Conservation (phyloP, 805 yeast genomes). For the Saccharomycopsis fodiens region DNA sequence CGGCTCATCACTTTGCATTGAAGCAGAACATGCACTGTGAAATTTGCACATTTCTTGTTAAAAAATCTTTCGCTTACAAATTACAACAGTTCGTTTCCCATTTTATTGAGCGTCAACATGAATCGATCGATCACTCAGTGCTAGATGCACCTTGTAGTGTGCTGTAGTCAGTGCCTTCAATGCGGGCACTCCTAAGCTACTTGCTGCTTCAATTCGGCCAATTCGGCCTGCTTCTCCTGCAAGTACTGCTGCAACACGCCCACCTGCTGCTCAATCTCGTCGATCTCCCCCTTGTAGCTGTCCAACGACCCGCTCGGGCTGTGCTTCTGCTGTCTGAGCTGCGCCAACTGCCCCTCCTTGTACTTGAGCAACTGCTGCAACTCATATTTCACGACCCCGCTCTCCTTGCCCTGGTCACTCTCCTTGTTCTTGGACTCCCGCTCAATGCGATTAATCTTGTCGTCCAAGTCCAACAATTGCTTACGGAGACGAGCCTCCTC, state of each 20-base stretch:
- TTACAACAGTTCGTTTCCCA: no score
- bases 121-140: no score
- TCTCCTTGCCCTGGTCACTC: conserved; percentile 23
- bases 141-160: no score
- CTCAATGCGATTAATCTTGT: conserved; percentile 51
- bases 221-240: conserved; percentile 51
- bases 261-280: conserved; percentile 71
- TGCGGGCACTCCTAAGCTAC: conserved; percentile 22
- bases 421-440: conserved; percentile 35
- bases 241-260: conserved; percentile 63
- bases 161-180: no score
- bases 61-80: no score
- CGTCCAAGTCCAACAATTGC: conserved; percentile 69
- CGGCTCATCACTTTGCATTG: no score
- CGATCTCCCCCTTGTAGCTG: conserved; percentile 44
- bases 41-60: no score
- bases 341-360: conserved; percentile 53
- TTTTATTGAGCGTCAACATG: no score
- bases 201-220: conserved; percentile 40
- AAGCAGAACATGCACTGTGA: no score
- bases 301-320: conserved; percentile 20
- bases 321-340: conserved; percentile 28
- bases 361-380: conserved; percentile 75
- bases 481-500: conserved; percentile 79
- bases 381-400: conserved; percentile 46